Evolutionary conservation across 2,329 filamentous ascomycete genomes (phyloP).

Genomic region (Microsporum canis): DNA sequence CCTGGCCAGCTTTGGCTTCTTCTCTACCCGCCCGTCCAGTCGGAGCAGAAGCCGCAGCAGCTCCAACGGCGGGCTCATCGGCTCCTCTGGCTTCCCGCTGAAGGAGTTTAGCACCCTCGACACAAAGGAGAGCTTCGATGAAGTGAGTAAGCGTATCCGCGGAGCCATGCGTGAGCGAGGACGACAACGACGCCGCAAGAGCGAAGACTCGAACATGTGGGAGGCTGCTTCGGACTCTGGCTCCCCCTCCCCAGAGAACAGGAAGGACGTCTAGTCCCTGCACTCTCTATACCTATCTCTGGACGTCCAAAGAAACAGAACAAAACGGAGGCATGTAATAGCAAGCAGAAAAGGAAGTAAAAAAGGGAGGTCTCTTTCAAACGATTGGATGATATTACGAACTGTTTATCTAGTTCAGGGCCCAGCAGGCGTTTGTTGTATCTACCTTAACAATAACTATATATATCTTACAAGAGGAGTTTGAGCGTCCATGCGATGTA

Average conservation of each 20-base stretch:
- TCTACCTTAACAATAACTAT: background rate
- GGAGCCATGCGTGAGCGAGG: slow-evolving; percentile 75
- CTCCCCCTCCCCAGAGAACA: slow-evolving; percentile 26
- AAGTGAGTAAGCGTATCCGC: slow-evolving; percentile 72
- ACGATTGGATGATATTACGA: background rate
- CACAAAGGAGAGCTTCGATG: slow-evolving; percentile 60
- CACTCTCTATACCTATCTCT: background rate
- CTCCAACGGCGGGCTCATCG: slow-evolving; percentile 53
- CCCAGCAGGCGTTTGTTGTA: background rate
- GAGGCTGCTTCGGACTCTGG: slow-evolving; percentile 29
- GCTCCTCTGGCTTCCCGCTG: slow-evolving; percentile 52
- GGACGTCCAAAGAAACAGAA: background rate
- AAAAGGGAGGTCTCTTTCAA: background rate
- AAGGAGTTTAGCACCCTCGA: slow-evolving; percentile 58
- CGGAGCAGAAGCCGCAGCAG: slow-evolving; percentile 55
- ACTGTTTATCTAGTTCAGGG: background rate
- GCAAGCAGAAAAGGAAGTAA: background rate
- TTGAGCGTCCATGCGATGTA: too few relatives aligned
- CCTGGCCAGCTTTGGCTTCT: slow-evolving; percentile 75
- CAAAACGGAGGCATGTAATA: background rate
- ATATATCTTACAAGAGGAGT: too few relatives aligned
- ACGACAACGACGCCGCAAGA: slow-evolving; percentile 45
- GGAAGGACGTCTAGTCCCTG: slow-evolving; percentile 25
- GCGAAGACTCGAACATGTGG: slow-evolving; percentile 31
- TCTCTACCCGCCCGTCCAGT: slow-evolving; percentile 76